Conservation (phyloP, 2,329 filamentous ascomycete species). For the Niveomyces coronatus region DNA sequence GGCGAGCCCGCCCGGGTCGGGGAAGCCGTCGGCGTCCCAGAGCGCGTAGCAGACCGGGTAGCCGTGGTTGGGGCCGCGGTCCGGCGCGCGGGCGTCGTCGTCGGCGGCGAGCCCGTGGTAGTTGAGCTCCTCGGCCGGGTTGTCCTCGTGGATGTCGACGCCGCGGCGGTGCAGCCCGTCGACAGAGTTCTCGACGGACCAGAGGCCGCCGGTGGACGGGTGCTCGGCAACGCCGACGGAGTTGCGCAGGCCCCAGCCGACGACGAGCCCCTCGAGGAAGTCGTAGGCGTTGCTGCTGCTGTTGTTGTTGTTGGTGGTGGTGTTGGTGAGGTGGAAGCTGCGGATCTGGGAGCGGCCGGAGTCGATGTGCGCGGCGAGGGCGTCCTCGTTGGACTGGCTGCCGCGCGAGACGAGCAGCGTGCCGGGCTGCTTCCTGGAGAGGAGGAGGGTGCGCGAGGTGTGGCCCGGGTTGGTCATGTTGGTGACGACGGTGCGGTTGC, state of each 20-base stretch:
- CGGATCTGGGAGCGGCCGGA: constrained; percentile 59
- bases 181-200: constrained; percentile 59
- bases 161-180: constrained; percentile 50
- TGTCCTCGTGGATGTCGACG: constrained; percentile 54
- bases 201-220: constrained; percentile 39
- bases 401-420: constrained; percentile 57
- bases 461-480: constrained; percentile 56
- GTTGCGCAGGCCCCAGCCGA: constrained; percentile 64
- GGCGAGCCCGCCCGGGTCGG: constrained; percentile 28
- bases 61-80: constrained; percentile 52
- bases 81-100: constrained; percentile 15
- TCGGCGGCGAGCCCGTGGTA: constrained; percentile 50
- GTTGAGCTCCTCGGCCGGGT: constrained; percentile 66
- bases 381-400: constrained; percentile 53
- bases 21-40: constrained; percentile 43
- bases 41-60: constrained; percentile 61
- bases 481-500: constrained; percentile 42
- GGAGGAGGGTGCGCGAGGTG: constrained; percentile 54
- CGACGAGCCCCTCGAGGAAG: constrained; percentile 36
- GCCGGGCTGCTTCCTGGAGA: constrained; percentile 43
- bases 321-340: constrained; percentile 35
- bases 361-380: constrained; percentile 34
- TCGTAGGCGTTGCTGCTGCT: constrained; percentile 24
- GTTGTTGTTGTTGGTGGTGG: constrained; percentile 15
- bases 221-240: constrained; percentile 62